phyloP scores from a whole-genome alignment of 345 rosid species.

The Pugionium cornutum region DNA sequence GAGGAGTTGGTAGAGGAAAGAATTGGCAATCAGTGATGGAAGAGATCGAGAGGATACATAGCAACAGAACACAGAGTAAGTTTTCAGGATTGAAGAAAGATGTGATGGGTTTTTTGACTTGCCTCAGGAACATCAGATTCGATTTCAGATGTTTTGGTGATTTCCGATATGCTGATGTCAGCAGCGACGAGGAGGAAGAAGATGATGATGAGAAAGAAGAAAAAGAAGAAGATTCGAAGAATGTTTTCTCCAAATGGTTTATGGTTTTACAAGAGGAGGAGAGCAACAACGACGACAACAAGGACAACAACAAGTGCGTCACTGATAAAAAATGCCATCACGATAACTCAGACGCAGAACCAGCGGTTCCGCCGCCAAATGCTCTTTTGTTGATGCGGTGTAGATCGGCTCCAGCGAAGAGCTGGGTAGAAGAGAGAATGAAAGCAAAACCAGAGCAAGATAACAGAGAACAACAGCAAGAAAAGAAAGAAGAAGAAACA shows the following conservation, averaged over 20 bases:
- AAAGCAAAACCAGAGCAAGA: constrained; percentile 21
- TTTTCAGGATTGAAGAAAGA: constrained; percentile 74
- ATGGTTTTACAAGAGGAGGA: constrained; percentile 73
- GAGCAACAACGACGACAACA: constrained; percentile 26
- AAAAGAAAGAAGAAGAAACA: not conserved
- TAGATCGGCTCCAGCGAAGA: constrained; percentile 83
- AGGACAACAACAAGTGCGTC: not conserved
- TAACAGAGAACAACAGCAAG: not conserved
- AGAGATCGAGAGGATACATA: constrained; percentile 67
- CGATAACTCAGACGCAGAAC: constrained; percentile 19
- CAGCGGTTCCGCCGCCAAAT: constrained; percentile 76
- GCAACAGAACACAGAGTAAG: constrained; percentile 45
- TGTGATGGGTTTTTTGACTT: constrained; percentile 68
- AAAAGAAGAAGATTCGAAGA: constrained; percentile 52
- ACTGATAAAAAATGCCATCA: constrained; percentile 15
- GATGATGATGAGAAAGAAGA: constrained; percentile 29
- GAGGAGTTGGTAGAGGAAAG: constrained; percentile 35
- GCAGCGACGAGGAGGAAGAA: constrained; percentile 47
- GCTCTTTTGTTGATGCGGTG: constrained; percentile 84
- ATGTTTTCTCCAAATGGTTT: constrained; percentile 71
- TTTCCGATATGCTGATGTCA: constrained; percentile 51
- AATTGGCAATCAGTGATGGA: constrained; percentile 86
- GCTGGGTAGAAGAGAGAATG: constrained; percentile 49
- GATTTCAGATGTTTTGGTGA: constrained; percentile 73
- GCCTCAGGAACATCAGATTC: constrained; percentile 54